Evolutionary conservation across 805 yeast species (phyloP).

Genomic region (Wickerhamiella occidentalis): DNA sequence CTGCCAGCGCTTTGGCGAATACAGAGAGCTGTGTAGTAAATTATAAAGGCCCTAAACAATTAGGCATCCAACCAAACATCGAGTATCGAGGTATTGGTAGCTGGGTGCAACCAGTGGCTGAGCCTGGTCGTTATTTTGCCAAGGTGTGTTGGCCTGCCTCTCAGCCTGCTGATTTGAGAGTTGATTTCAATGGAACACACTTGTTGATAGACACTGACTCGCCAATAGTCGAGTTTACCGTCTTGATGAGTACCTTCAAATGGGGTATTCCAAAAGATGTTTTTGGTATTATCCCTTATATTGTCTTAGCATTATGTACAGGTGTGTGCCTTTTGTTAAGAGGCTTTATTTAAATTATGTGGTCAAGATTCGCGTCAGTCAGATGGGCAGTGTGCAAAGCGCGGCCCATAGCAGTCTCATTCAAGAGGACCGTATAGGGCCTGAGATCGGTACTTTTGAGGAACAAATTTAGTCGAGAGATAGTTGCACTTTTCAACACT

Average conservation of each 20-base stretch:
- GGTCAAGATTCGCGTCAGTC: no score
- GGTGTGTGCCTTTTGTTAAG: background rate
- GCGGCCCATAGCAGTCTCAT: no score
- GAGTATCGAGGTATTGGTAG: background rate
- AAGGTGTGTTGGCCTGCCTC: constrained; percentile 30
- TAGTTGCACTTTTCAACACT: constrained; percentile 33
- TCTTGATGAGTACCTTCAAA: background rate
- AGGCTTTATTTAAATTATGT: background rate
- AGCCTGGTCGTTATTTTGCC: constrained; percentile 22
- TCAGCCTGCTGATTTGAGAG: constrained; percentile 22
- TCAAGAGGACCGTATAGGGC: no score
- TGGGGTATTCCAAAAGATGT: constrained; percentile 9
- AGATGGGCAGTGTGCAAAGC: no score
- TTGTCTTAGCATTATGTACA: background rate
- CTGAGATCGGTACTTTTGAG: no score
- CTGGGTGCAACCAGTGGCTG: background rate
- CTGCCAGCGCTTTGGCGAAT: background rate
- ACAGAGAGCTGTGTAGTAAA: background rate
- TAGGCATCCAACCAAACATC: background rate
- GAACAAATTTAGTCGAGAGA: no score
- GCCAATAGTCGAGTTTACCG: background rate
- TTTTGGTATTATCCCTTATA: background rate
- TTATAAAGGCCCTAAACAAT: background rate
- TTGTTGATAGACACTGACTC: background rate
- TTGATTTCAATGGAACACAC: constrained; percentile 16